Percentiles rank a stretch among this genome's conserved stretches.
These are phyloP conservation scores for Phytophthora uliginosa DNA, from an alignment of 352 stramenopile genomes.

Conservation along the genomic window DNA sequence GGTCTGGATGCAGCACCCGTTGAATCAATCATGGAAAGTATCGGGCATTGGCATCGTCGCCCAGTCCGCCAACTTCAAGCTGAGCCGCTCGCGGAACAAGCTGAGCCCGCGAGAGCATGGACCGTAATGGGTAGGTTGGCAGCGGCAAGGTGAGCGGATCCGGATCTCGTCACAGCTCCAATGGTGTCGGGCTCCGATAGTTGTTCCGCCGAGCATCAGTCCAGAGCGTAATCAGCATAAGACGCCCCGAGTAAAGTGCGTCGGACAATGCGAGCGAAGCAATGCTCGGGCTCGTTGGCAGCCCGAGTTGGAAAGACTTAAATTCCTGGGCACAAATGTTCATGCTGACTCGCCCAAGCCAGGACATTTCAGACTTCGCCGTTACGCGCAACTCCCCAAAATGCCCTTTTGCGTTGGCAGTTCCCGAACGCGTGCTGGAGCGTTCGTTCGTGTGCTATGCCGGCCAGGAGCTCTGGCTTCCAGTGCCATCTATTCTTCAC, in stretches of 20 bases:
- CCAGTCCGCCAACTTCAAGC: constrained; percentile 35
- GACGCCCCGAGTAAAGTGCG: constrained; percentile 5
- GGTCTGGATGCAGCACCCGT: constrained; percentile 11
- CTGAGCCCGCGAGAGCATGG: neutral
- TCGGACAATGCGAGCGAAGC: constrained; percentile 20
- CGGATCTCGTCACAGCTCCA: constrained; percentile 1
- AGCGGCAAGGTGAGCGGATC: neutral
- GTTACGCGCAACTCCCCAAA: constrained; percentile 1
- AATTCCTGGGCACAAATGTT: no score
- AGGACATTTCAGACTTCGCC: constrained; percentile 25
- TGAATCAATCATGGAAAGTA: constrained; percentile 15
- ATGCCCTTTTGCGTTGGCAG: constrained; percentile 7
- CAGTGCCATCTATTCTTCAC: neutral
- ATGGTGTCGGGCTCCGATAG: neutral
- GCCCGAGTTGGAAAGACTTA: no score
- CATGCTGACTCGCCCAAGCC: neutral
- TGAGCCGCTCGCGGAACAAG: constrained; percentile 11
- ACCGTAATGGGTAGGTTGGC: neutral
- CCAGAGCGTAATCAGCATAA: neutral
- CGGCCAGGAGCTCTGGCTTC: neutral
- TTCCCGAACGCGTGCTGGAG: constrained; percentile 22
- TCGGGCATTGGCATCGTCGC: constrained; percentile 16
- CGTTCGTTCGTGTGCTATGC: constrained; percentile 15
- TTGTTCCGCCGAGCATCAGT: neutral
- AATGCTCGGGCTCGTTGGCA: neutral